Percentiles rank a stretch among this genome's conserved stretches.
Evolutionary conservation across 148 eudicot genomes (phyloP).

Genomic region (Rhododendron ovatum): DNA sequence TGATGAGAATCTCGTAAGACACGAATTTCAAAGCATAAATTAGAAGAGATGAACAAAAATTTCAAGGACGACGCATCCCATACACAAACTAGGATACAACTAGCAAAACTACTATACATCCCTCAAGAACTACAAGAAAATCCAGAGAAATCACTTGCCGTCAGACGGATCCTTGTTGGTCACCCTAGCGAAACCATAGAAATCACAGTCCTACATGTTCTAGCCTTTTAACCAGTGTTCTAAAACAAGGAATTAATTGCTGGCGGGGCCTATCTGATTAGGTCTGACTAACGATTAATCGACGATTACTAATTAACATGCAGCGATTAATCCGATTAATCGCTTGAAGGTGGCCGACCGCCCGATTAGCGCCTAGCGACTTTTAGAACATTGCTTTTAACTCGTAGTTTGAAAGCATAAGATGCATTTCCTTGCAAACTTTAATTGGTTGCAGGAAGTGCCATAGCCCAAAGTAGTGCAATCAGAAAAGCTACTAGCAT

Average conservation of each 20-base stretch:
- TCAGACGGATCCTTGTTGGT: conserved; percentile 72
- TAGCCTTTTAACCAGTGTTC: conserved; percentile 19
- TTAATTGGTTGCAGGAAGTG: neutral
- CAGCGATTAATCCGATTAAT: too few relatives aligned
- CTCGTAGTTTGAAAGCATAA: conserved; percentile 87
- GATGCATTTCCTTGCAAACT: conserved; percentile 63
- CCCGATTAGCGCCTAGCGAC: too few relatives aligned
- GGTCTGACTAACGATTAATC: too few relatives aligned
- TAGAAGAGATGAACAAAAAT: neutral
- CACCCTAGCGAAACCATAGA: conserved; percentile 56
- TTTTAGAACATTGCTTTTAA: conserved; percentile 17
- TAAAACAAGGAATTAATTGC: too few relatives aligned
- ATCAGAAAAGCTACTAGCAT: neutral
- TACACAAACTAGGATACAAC: conserved; percentile 27
- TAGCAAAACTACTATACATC: conserved; percentile 48
- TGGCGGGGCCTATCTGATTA: too few relatives aligned
- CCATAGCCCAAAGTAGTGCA: neutral
- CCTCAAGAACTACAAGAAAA: conserved; percentile 40
- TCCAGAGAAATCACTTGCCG: conserved; percentile 18
- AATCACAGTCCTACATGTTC: conserved; percentile 73
- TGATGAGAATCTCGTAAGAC: neutral
- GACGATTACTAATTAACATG: too few relatives aligned
- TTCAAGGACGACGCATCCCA: neutral
- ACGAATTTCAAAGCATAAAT: neutral
- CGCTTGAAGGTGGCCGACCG: too few relatives aligned